phyloP scores from a whole-genome alignment of 1,139 yeast species.

The Zygoascus meyerae region DNA sequence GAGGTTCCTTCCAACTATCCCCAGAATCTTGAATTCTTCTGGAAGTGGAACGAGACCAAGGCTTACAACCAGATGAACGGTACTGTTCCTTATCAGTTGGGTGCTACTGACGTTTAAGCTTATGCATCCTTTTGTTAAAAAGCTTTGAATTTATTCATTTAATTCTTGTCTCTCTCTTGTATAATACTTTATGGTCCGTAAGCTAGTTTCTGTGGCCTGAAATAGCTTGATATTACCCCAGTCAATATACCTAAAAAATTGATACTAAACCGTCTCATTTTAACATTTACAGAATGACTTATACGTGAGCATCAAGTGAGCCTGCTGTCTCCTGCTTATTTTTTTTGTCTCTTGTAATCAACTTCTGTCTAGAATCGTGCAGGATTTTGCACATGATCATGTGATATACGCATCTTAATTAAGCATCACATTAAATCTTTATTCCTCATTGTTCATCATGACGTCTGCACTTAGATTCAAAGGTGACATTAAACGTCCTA shows the following conservation, averaged over 20 bases:
- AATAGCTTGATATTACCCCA: too few species aligned
- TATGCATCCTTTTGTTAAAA: background rate
- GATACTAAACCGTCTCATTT: too few species aligned
- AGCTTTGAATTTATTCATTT: background rate
- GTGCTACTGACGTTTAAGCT: slow-evolving; percentile 6
- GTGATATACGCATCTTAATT: too few species aligned
- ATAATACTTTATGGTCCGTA: background rate
- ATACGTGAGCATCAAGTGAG: too few species aligned
- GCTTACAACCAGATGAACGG: slow-evolving; percentile 18
- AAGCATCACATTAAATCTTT: background rate
- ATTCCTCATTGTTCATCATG: slow-evolving; percentile 26
- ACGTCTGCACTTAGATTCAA: slow-evolving; percentile 41
- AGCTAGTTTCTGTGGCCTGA: background rate
- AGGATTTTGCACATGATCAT: too few species aligned
- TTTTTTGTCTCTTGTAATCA: too few species aligned
- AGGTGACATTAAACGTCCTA: slow-evolving; percentile 35
- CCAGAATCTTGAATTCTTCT: slow-evolving; percentile 28
- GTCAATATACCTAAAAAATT: too few species aligned
- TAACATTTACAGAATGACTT: too few species aligned
- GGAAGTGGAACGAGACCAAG: slow-evolving; percentile 30
- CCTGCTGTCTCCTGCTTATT: too few species aligned
- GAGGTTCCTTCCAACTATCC: slow-evolving; percentile 26
- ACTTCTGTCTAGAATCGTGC: too few species aligned
- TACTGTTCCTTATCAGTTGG: slow-evolving; percentile 21
- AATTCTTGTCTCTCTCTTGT: background rate